Evolutionary conservation across 1,284 basidiomycete species (phyloP).

Genomic region (Microbotryum scabiosae): DNA sequence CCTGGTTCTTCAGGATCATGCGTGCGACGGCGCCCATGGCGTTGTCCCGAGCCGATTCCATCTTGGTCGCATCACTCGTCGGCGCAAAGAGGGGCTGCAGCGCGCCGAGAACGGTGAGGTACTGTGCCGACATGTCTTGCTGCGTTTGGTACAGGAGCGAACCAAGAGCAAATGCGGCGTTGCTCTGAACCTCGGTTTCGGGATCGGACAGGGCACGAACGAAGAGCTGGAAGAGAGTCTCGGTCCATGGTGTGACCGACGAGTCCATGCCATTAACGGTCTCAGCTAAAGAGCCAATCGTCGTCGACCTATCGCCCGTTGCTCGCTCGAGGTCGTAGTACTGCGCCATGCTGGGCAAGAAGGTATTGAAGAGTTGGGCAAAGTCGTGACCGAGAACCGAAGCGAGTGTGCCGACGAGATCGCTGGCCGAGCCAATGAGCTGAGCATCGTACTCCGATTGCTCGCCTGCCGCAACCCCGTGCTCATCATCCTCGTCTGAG

Average conservation of each 20-base stretch:
- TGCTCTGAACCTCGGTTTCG: constrained; percentile 88
- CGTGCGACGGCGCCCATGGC: constrained; percentile 86
- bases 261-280: constrained; percentile 95
- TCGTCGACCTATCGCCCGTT: constrained; percentile 81
- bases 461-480: constrained; percentile 48
- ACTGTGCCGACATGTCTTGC: constrained; percentile 75
- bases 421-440: constrained; percentile 85
- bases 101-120: constrained; percentile 64
- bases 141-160: constrained; percentile 83
- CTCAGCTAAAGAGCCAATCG: constrained; percentile 90
- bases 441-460: constrained; percentile 96
- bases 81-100: constrained; percentile 77
- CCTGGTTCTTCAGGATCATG: constrained; percentile 72
- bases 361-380: constrained; percentile 68
- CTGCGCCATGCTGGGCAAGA: constrained; percentile 82
- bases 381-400: constrained; percentile 79
- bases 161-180: constrained; percentile 90
- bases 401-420: constrained; percentile 86
- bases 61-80: constrained; percentile 47
- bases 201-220: constrained; percentile 72
- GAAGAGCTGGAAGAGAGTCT: constrained; percentile 68
- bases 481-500: constrained; percentile 81
- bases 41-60: constrained; percentile 88
- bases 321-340: constrained; percentile 87
- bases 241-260: constrained; percentile 79